Conservation (phyloP, 495 filamentous ascomycete genomes). For the Penicillium cinerascens region DNA sequence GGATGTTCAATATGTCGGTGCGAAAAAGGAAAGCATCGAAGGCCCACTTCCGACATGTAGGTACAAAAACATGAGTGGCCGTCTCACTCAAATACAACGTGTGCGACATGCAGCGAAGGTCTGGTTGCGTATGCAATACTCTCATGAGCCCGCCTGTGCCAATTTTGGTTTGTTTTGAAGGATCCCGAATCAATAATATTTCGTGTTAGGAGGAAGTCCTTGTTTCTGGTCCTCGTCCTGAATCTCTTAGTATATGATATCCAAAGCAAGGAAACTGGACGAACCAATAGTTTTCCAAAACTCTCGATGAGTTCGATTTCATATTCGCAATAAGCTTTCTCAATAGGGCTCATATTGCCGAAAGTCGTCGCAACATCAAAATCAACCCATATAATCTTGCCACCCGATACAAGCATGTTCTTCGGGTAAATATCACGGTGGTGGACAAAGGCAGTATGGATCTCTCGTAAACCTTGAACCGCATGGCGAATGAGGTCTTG, state of each 20-base stretch:
- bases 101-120: no score
- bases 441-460: constrained; percentile 13
- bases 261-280: not conserved
- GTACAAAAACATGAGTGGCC: not conserved
- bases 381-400: constrained; percentile 22
- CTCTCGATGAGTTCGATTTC: constrained; percentile 12
- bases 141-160: no score
- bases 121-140: no score
- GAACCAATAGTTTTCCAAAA: constrained; percentile 10
- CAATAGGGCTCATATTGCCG: constrained; percentile 1
- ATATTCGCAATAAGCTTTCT: constrained; percentile 10
- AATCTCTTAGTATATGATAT: constrained; percentile 3
- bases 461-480: constrained; percentile 16
- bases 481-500: constrained; percentile 13
- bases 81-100: not conserved
- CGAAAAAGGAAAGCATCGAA: no score
- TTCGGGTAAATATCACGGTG: constrained; percentile 25
- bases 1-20: no score
- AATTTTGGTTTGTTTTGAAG: not conserved
- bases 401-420: constrained; percentile 20
- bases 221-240: constrained; percentile 21
- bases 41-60: no score
- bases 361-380: constrained; percentile 29
- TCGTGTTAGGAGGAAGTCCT: constrained; percentile 28
- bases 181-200: constrained; percentile 5